Evolutionary conservation across 2,329 filamentous ascomycete species (phyloP).

Genomic region (Curvularia lunata): DNA sequence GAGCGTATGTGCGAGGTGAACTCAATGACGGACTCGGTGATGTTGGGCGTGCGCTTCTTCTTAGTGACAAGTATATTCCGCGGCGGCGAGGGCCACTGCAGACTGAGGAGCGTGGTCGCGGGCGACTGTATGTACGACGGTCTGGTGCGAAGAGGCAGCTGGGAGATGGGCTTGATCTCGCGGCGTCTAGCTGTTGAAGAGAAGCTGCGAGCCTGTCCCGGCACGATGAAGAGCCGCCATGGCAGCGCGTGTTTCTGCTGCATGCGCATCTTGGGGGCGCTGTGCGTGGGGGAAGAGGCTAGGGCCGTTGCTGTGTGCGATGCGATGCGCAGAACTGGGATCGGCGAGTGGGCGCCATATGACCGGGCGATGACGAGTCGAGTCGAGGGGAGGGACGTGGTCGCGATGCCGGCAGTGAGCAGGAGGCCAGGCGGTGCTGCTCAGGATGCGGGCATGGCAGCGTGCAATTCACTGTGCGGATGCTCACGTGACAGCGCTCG

Average conservation of each 20-base stretch:
- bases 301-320: slow-evolving; percentile 9
- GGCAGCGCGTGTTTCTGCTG: slow-evolving; percentile 32
- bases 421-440: slow-evolving; percentile 1
- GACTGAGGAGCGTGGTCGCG: slow-evolving; percentile 66
- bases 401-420: background rate
- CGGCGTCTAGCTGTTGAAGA: slow-evolving; percentile 31
- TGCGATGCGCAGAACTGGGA: slow-evolving; percentile 19
- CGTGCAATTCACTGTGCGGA: background rate
- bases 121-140: slow-evolving; percentile 59
- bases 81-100: slow-evolving; percentile 72
- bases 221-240: slow-evolving; percentile 27
- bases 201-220: slow-evolving; percentile 27
- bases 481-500: slow-evolving; percentile 16
- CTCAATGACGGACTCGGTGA: slow-evolving; percentile 64
- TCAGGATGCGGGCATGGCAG: slow-evolving; percentile 16
- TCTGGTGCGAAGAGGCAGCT: slow-evolving; percentile 44
- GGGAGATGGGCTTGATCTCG: slow-evolving; percentile 38
- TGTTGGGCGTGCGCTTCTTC: slow-evolving; percentile 65
- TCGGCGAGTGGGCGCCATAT: slow-evolving; percentile 22
- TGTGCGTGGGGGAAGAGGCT: background rate
- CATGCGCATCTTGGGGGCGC: slow-evolving; percentile 25
- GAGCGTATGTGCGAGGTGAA: slow-evolving; percentile 72
- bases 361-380: slow-evolving; percentile 13
- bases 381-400: background rate
- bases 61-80: slow-evolving; percentile 73